Evolutionary conservation across 306 rosid genomes (phyloP).

Genomic region (Arachis stenosperma): DNA sequence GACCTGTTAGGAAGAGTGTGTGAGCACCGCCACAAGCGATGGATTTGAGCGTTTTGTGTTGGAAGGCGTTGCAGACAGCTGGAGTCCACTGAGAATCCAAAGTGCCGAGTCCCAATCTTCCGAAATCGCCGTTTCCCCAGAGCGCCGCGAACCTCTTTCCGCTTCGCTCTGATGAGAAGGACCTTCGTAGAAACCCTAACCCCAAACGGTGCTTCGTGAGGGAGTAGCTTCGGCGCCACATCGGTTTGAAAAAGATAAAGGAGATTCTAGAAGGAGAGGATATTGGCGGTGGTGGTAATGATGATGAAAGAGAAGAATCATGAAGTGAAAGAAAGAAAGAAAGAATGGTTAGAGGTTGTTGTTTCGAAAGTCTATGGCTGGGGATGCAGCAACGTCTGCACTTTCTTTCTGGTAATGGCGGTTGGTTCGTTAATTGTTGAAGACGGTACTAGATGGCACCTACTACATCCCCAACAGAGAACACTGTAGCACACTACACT

Average conservation of each 20-base stretch:
- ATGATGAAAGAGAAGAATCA: conserved; percentile 9
- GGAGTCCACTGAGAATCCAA: conserved; percentile 88
- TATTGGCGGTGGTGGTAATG: background rate
- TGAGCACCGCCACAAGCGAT: conserved; percentile 98
- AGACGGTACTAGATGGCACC: background rate
- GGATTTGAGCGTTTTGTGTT: conserved; percentile 49
- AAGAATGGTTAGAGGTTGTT: background rate
- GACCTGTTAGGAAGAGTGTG: conserved; percentile 89
- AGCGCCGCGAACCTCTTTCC: conserved; percentile 69
- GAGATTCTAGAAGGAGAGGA: background rate
- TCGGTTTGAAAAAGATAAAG: conserved; percentile 1
- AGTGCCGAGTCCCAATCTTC: conserved; percentile 78
- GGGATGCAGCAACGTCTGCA: conserved; percentile 41
- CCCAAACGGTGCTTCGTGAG: conserved; percentile 8
- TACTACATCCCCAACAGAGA: too few species aligned
- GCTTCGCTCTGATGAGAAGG: conserved; percentile 42
- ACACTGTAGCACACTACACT: background rate
- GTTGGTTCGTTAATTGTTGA: conserved; percentile 8
- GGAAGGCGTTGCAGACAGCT: conserved; percentile 57
- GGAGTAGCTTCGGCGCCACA: conserved; percentile 45
- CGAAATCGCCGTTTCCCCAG: conserved; percentile 93
- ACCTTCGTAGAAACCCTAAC: conserved; percentile 42
- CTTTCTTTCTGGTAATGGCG: conserved; percentile 25
- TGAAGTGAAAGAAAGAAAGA: background rate
- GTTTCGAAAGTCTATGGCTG: conserved; percentile 7